A percentile compares a stretch with the other conserved stretches of the same genome.
Conservation (phyloP, 495 filamentous ascomycete genomes). For the Neurospora hispaniola region DNA sequence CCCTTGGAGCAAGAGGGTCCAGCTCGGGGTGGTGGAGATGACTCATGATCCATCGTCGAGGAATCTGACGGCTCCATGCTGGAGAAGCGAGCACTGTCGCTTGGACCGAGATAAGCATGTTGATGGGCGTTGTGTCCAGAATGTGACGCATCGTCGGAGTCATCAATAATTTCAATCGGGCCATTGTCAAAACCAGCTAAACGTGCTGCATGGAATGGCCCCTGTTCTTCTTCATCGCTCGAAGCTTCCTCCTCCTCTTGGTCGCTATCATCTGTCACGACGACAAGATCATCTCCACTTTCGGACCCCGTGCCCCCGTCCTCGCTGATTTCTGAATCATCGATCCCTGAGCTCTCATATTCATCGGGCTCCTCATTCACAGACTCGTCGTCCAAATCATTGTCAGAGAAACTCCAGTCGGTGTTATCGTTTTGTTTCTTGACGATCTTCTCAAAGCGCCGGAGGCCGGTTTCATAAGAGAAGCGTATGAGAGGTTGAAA, state of each 20-base stretch:
- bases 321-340: slow-evolving; percentile 16
- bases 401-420: not conserved
- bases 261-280: slow-evolving; percentile 4
- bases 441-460: slow-evolving; percentile 5
- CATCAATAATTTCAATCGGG: not conserved
- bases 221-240: not conserved
- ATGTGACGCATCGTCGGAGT: not conserved
- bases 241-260: not conserved
- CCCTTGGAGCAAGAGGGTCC: not conserved
- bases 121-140: not conserved
- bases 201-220: not conserved
- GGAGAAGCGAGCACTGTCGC: slow-evolving; percentile 10
- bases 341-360: slow-evolving; percentile 25
- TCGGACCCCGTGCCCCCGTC: not conserved
- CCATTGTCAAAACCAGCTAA: not conserved
- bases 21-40: not conserved
- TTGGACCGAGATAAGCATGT: not conserved
- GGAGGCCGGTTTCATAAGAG: not conserved
- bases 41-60: not conserved
- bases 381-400: not conserved
- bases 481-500: slow-evolving; percentile 17
- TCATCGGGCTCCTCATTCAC: slow-evolving; percentile 7
- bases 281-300: slow-evolving; percentile 15
- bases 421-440: not conserved
- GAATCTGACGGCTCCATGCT: slow-evolving; percentile 14